Percentiles rank a stretch among this genome's conserved stretches.
phyloP scores from a whole-genome alignment of 768 basidiomycete genomes.

The Trametes meyenii region DNA sequence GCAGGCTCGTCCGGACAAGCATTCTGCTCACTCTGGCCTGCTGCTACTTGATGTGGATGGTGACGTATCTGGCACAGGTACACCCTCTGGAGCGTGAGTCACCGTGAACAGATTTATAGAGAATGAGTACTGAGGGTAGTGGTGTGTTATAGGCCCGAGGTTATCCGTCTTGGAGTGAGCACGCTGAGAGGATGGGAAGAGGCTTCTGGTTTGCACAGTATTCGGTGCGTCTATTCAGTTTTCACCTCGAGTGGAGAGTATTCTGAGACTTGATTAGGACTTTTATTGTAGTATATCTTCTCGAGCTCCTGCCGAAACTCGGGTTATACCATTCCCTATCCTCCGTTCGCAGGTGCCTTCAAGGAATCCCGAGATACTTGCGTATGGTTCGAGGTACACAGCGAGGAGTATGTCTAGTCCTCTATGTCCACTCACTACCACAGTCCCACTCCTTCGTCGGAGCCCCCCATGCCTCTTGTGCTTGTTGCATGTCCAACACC shows the following conservation, averaged over 20 bases:
- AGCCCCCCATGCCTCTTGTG: background rate
- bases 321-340: slow-evolving; percentile 7
- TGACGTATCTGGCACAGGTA: slow-evolving; percentile 95
- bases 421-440: slow-evolving; percentile 5
- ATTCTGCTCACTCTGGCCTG: slow-evolving; percentile 76
- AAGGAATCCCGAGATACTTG: background rate
- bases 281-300: slow-evolving; percentile 5
- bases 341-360: background rate
- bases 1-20: slow-evolving; percentile 81
- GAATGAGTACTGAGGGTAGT: background rate
- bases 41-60: slow-evolving; percentile 96
- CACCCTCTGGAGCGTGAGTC: slow-evolving; percentile 81
- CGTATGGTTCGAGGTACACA: no score
- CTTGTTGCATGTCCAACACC: background rate
- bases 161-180: slow-evolving; percentile 9
- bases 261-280: background rate
- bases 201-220: background rate
- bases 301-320: background rate
- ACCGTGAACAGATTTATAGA: background rate
- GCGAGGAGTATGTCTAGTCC: no score
- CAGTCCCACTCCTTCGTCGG: background rate
- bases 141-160: slow-evolving; percentile 13
- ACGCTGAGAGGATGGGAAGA: background rate
- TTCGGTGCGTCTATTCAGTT: slow-evolving; percentile 6
- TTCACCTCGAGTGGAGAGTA: background rate